Base-by-base conservation (phyloP, 176 grass and related monocot species). In the Tillandsia leiboldiana region DNA sequence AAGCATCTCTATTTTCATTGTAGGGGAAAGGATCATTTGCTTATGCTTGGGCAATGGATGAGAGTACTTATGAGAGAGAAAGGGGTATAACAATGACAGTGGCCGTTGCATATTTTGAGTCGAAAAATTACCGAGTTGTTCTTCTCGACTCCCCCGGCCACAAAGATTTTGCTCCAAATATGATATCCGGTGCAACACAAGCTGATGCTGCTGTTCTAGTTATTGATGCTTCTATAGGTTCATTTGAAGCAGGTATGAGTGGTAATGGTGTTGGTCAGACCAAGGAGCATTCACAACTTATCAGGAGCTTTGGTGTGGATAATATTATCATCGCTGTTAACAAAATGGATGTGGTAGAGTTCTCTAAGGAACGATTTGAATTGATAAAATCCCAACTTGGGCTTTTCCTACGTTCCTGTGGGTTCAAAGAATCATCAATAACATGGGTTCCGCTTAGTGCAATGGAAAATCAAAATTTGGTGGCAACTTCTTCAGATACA, bases 121-220 rank as follows among this genome's bases (percentile, higher is more conserved):
- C 81, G 2, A 86, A 92, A 76, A 90, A 75, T 9, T 87, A 87
- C 68, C 81, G 64, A 77, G 76, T 92, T 26, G 83, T 85, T 89
- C 80, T 92, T 72, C 83, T 96, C 0, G 88, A 92, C 52, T 92
- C 93, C 48, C 93, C 88, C 69, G 86, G 86, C 10, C 93, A 96
- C 70, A 91, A 90, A 78, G 93, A 92, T 83, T 96, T 96, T 68
- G 88, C 92, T 73, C 86, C 93, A 63, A 96, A 89, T 66, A 87
- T 96, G 86, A 85, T 90, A 78, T 96, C 88, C 62, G 86, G 93
- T 78, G 79, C 79, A 53, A 84, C 86, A 15, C 93, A 92, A 59
- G 73, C 93, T 58, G 93, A 96, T 83, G 83, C 83, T 54, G 89
- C 93, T 24, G 52, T 96, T 79, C 81, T 96, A 73, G 88, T 90